Percentiles rank a stretch among this genome's conserved stretches.
These are phyloP conservation scores for Camelina sativa DNA, from an alignment of 345 rosid species.

Conservation along the genomic window DNA sequence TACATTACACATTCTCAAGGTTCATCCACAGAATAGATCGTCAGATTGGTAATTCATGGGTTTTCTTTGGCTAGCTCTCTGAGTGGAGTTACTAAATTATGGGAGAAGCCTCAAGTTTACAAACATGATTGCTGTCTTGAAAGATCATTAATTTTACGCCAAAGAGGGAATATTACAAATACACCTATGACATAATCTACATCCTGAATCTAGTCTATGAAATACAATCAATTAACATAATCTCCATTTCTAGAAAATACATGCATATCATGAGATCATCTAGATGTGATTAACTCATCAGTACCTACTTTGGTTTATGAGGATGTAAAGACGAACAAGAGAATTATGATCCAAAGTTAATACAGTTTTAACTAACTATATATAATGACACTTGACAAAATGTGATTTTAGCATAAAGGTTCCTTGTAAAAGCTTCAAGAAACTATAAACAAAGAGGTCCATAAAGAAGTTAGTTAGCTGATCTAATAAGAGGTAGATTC, in stretches of 20 bases:
- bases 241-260: no score
- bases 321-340: no score
- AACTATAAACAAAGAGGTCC: conserved; percentile 8
- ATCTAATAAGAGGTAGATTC: conserved; percentile 27
- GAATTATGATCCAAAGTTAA: neutral
- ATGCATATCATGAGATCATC: no score
- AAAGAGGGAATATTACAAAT: no score
- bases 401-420: neutral
- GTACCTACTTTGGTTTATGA: no score
- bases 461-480: neutral
- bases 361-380: conserved; percentile 3
- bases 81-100: conserved; percentile 73
- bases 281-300: no score
- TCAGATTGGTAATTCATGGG: conserved; percentile 40
- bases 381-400: neutral
- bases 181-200: no score
- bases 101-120: conserved; percentile 79
- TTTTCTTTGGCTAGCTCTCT: no score
- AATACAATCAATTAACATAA: no score
- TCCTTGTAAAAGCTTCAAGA: conserved; percentile 11
- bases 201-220: no score
- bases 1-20: no score
- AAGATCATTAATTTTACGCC: neutral
- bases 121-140: conserved; percentile 57
- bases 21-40: no score